These are phyloP conservation scores for Nymphaea colorata DNA, from an alignment of 164 flowering plant genomes.

Conservation along the genomic window DNA sequence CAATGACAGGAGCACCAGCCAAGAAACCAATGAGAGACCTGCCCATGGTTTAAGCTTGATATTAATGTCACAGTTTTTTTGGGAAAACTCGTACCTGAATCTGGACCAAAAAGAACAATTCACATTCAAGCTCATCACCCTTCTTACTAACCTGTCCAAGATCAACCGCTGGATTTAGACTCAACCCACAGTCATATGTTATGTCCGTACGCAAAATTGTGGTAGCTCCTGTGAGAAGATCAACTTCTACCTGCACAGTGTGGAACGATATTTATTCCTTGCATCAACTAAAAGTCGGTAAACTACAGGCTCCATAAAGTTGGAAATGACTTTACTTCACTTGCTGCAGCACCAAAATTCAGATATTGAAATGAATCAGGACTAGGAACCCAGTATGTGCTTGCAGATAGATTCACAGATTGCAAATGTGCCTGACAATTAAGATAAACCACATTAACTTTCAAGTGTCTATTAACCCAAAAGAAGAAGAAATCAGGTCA, in stretches of 20 bases:
- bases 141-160: conserved; percentile 63
- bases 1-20: too few species aligned
- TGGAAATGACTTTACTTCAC: conserved; percentile 29
- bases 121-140: too few species aligned
- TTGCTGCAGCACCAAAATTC: conserved; percentile 67
- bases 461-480: too few species aligned
- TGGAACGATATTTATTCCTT: neutral
- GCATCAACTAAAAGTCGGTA: too few species aligned
- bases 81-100: too few species aligned
- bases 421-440: conserved; percentile 38
- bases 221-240: conserved; percentile 82
- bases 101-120: too few species aligned
- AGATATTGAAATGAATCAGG: conserved; percentile 25
- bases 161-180: conserved; percentile 94
- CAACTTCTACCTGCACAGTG: conserved; percentile 58
- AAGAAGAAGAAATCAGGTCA: too few species aligned
- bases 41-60: too few species aligned
- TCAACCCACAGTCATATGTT: conserved; percentile 81
- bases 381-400: conserved; percentile 36
- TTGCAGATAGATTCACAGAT: conserved; percentile 44
- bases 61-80: too few species aligned
- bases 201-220: conserved; percentile 61
- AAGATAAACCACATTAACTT: neutral
- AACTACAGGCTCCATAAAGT: too few species aligned
- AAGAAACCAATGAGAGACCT: too few species aligned